phyloP scores from a whole-genome alignment of 345 rosid species.

The Laguncularia racemosa region DNA sequence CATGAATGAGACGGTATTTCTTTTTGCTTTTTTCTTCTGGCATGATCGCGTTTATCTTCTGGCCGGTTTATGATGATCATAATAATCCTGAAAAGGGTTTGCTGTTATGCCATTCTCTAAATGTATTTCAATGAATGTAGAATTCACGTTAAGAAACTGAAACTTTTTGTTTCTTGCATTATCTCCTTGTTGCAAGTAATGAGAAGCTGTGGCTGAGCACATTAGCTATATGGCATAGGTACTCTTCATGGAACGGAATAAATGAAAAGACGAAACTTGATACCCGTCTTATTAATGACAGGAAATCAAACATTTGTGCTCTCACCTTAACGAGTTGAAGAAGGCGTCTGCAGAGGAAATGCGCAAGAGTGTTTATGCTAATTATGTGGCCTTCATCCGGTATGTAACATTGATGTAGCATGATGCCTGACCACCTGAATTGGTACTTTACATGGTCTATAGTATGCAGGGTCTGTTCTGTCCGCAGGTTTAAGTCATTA shows the following conservation, averaged over 20 bases:
- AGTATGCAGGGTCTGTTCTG: no score
- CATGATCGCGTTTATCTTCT: neutral
- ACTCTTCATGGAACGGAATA: no score
- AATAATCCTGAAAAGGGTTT: neutral
- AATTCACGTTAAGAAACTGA: no score
- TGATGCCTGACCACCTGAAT: no score
- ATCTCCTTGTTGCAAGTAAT: no score
- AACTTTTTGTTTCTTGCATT: no score
- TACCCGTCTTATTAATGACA: constrained; percentile 6
- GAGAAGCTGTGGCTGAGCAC: neutral
- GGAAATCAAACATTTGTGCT: constrained; percentile 65
- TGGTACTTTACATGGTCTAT: no score
- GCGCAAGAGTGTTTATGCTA: constrained; percentile 92
- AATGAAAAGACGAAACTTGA: neutral
- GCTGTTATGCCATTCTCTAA: no score
- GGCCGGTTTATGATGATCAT: neutral
- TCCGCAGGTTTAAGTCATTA: no score
- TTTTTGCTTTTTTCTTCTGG: neutral
- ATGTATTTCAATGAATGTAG: no score
- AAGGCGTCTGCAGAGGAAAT: constrained; percentile 97
- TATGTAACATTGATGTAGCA: constrained; percentile 5
- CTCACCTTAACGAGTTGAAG: constrained; percentile 62
- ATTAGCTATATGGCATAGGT: neutral
- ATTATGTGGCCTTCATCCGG: constrained; percentile 86
- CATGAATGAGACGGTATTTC: constrained; percentile 76